Base-by-base conservation (phyloP, 495 filamentous ascomycete genomes). In the Tetracladium setigerum region DNA sequence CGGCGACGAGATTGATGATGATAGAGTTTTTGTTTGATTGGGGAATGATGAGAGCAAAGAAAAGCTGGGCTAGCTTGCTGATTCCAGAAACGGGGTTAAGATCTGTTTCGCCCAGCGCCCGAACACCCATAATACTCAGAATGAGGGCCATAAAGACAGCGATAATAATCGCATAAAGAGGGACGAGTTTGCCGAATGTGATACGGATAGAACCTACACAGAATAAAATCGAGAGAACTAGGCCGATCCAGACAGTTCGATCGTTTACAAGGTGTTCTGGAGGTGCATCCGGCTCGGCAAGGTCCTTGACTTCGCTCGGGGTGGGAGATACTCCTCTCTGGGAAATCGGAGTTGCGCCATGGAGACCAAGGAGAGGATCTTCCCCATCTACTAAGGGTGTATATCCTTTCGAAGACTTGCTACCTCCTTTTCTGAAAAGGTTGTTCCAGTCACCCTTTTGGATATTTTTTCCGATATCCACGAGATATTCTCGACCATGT, bases 21-120 rank as follows among this genome's bases (percentile, higher is more conserved):
- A 98, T 78, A 13, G 88, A 85, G 46, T 89, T 85, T 46, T 78
- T 81, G 58, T 83, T 76, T 3, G 78, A 80, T 7, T 81, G 69
- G 1, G 94, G 88, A 11, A 91, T 92, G 18, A 90, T 77, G 33
- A 96, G 78, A 0, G 86, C 86, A 65, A 98, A 96, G 63, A 96
- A 78, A 9, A 98, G 81, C 66, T 98, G 92, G 0, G 92, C 95
- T 5, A 98, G 72, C 70, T 98, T 98, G 62, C 81, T 87, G 66
- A 98, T 98, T 39, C 92, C 92, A 16, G 87, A 95, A 15, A 97
- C 92, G 8, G 92, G 92, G 62, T 97, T 98, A 19, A 98, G 74
- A 60, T 98, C 92, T 8, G 92, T 98, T 69, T 98, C 91, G 32
- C 92, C 91, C 0, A 96, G 72, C 0, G 92, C 92, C 16, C 92